Conservation (phyloP, 345 rosid genomes). For the Dovyalis caffra region DNA sequence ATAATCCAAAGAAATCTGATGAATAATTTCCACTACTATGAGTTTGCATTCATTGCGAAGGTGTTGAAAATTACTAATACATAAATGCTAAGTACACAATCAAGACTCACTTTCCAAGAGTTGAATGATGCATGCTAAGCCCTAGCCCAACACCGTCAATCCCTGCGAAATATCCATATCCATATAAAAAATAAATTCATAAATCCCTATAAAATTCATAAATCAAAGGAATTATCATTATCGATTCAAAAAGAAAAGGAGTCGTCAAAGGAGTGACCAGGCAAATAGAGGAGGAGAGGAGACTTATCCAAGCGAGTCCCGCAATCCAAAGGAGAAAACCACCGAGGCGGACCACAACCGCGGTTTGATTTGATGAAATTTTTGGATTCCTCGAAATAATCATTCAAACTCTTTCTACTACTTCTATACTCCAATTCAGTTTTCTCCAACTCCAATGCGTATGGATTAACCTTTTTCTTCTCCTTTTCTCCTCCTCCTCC, state of each 20-base stretch:
- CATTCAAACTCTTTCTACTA: conserved; percentile 33
- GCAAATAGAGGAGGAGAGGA: conserved; percentile 55
- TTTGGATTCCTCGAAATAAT: conserved; percentile 37
- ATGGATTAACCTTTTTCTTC: not conserved
- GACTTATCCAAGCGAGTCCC: conserved; percentile 24
- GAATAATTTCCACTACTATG: no score
- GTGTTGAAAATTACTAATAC: no score
- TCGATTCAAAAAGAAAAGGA: no score
- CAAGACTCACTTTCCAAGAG: conserved; percentile 52
- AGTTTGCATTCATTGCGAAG: no score
- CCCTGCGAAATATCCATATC: conserved; percentile 37
- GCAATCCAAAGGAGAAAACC: conserved; percentile 65
- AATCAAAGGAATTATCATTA: no score
- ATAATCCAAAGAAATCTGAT: no score
- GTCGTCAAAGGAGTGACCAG: conserved; percentile 31
- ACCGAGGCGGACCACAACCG: conserved; percentile 57
- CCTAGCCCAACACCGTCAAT: conserved; percentile 70
- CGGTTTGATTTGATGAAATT: conserved; percentile 33
- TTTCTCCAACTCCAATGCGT: conserved; percentile 11
- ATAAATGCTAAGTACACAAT: no score
- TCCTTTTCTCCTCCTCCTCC: not conserved
- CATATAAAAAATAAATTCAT: no score
- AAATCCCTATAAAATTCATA: no score
- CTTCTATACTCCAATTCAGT: conserved; percentile 14
- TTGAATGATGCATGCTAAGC: conserved; percentile 44